Conservation (phyloP, 176 grass and related monocot species). For the Puya raimondii region DNA sequence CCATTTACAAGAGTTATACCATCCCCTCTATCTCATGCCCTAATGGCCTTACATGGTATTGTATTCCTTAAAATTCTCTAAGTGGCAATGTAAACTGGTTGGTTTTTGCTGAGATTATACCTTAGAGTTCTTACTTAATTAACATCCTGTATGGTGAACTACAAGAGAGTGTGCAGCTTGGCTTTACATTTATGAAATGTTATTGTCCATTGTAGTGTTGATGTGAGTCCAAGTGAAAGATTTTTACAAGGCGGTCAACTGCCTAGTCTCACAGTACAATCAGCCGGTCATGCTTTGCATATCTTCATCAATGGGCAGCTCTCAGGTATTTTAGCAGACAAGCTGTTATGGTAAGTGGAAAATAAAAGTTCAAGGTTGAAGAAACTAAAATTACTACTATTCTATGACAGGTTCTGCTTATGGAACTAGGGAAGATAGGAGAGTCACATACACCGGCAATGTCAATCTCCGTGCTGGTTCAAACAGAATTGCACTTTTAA, state of each 20-base stretch:
- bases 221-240: conserved; percentile 66
- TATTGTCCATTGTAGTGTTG: conserved; percentile 44
- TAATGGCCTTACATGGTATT: background rate
- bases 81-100: background rate
- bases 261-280: conserved; percentile 62
- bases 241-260: conserved; percentile 62
- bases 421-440: conserved; percentile 90
- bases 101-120: background rate
- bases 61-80: background rate
- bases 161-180: background rate
- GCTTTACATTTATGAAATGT: conserved; percentile 15
- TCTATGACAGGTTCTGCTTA: conserved; percentile 61
- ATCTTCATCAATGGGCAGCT: conserved; percentile 80
- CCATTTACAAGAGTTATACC: background rate
- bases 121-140: background rate
- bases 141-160: too few species aligned
- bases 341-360: background rate
- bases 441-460: conserved; percentile 60
- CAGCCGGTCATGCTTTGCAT: conserved; percentile 88
- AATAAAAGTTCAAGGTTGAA: background rate
- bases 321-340: conserved; percentile 45
- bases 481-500: conserved; percentile 80
- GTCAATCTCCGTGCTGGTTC: conserved; percentile 74
- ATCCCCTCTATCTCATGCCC: background rate
- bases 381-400: conserved; percentile 16